A percentile compares a stretch with the other conserved stretches of the same genome.
These are phyloP conservation scores for Rosa rugosa DNA, from an alignment of 306 rosid genomes.

Conservation along the genomic window DNA sequence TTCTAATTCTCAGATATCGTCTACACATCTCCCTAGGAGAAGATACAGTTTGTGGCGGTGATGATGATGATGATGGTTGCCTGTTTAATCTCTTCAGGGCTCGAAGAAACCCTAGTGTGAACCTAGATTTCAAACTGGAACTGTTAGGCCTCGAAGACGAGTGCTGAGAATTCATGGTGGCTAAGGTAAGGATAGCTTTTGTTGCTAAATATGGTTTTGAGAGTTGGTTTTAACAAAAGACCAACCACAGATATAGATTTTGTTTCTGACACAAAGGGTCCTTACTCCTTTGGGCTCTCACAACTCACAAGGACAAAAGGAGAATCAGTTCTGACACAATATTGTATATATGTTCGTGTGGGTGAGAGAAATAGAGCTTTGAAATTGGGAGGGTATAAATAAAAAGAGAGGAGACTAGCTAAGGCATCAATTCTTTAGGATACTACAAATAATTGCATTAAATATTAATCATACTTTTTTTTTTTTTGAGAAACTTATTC, in stretches of 20 bases:
- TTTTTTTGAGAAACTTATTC: not conserved
- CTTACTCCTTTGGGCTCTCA: not conserved
- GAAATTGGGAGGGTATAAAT: conserved; percentile 16
- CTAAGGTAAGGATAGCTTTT: not conserved
- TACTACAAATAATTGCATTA: not conserved
- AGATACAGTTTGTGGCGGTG: not conserved
- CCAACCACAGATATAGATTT: not conserved
- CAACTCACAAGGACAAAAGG: conserved; percentile 10
- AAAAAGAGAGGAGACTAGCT: not conserved
- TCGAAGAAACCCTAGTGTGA: conserved; percentile 23
- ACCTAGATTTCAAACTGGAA: conserved; percentile 21
- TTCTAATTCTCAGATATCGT: conserved; percentile 24
- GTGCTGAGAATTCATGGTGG: conserved; percentile 6
- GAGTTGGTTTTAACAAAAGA: not conserved
- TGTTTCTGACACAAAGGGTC: conserved; percentile 12
- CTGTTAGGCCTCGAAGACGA: not conserved
- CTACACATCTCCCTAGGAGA: conserved; percentile 24
- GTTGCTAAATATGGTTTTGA: conserved; percentile 1
- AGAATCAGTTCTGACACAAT: conserved; percentile 30
- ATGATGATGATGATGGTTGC: not conserved
- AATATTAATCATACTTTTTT: not conserved
- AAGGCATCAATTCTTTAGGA: conserved; percentile 4
- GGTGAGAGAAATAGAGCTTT: not conserved
- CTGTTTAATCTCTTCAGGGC: conserved; percentile 23
- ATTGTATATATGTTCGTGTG: not conserved